Base-by-base conservation (phyloP, 1,284 basidiomycete genomes). In the Irpex sp. region DNA sequence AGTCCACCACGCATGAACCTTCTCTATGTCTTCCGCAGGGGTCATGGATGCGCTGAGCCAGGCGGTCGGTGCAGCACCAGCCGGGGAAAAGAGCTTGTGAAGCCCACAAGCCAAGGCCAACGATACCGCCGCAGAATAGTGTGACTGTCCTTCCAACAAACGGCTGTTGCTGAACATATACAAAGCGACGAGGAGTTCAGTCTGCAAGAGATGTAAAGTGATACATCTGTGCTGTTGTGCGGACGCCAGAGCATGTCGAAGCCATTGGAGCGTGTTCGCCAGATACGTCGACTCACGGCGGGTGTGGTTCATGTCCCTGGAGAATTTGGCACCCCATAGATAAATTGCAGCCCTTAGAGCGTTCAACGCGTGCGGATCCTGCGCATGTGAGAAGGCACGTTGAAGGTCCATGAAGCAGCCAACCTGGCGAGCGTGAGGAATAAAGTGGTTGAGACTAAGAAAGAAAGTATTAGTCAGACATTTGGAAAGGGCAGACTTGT, bases 1-100 rank as follows among this genome's bases (percentile, higher is more conserved):
- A 6, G 75, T 73, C 82, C 82, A 83, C 65, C 81, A 82, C 0
- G 77, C 78, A 57, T 76, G 70, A 48, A 81, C 76, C 6, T 76
- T 72, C 67, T 82, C 80, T 9, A 72, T 74, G 55, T 80, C 76
- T 57, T 79, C 74, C 4, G 78, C 67, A 67, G 37, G 65, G 78
- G 74, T 2, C 13, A 17, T 9, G 66, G 57, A 6, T 59, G 66
- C 64, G 17, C 17, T 21, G 17, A 56, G 47, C n/a, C 58, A 40
- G 8, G 49, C 8, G 21, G 26, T 44, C 15, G 17, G 8, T 21
- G n/a, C 13, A 21, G 34, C 31, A 21, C 36, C 40, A 1, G 47
- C 15, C 4, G 56, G 4, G 6, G 56, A 56, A 34, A 11, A n/a
- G 44, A 64, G 73, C 69, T 61, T 72, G 66, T 80, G 77, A 15